These are phyloP conservation scores for Podosphaera fusca DNA, from an alignment of 2,329 filamentous ascomycete species.

Conservation along the genomic window DNA sequence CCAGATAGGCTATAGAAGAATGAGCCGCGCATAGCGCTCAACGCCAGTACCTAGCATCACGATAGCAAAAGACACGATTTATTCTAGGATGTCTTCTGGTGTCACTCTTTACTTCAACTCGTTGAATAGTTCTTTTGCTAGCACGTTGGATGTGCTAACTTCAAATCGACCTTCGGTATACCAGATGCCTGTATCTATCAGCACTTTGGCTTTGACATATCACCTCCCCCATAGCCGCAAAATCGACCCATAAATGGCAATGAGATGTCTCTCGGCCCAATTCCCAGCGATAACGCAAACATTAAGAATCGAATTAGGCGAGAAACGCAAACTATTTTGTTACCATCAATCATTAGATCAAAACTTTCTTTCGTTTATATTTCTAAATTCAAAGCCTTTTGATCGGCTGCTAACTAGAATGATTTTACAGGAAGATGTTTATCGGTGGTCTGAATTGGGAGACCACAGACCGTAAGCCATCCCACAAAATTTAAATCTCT, in stretches of 20 bases:
- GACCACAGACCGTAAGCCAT: conserved; percentile 73
- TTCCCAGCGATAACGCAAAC: neutral
- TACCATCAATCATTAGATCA: neutral
- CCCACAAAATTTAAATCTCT: neutral
- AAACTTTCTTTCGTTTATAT: neutral
- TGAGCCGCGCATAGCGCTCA: conserved; percentile 33
- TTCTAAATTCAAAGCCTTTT: neutral
- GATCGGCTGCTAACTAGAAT: conserved; percentile 8
- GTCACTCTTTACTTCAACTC: conserved; percentile 13
- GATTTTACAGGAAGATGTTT: conserved; percentile 75
- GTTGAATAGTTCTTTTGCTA: neutral
- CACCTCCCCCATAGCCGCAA: neutral
- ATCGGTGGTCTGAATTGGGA: conserved; percentile 98
- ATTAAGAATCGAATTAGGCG: neutral
- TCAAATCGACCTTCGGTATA: neutral
- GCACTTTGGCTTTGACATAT: neutral
- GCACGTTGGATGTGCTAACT: neutral
- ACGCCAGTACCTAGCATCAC: conserved; percentile 49
- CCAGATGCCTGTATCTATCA: neutral
- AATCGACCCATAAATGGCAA: neutral
- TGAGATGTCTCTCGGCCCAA: neutral
- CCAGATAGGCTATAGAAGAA: conserved; percentile 27
- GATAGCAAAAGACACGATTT: conserved; percentile 42
- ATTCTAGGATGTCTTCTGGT: conserved; percentile 18
- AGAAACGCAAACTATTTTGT: neutral